Evolutionary conservation across 768 basidiomycete species (phyloP), one percentile per base, ranked within the genome.

Genomic region (Calocera viscosa): DNA sequence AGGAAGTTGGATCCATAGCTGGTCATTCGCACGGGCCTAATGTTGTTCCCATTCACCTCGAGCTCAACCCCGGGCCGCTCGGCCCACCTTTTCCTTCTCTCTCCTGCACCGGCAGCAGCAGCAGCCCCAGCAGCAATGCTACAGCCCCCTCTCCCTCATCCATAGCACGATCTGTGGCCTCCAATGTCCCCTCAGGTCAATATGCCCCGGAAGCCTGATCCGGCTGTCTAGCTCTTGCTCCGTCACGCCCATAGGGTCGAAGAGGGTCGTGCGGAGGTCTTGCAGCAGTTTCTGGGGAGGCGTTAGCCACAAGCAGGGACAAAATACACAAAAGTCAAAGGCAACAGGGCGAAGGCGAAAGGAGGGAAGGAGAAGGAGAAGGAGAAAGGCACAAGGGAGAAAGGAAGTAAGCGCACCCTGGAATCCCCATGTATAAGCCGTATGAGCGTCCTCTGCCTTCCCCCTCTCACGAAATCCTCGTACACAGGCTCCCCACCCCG

Each of bases 111-210:
- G 7, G 7, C 35, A 38, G 7, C 35, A 5, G 7, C 14, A 5
- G 35, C 35, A 5, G 5, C 35, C 35, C 35, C 14, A 5, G 7
- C 7, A 38, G 7, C 7, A 38, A 14, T 14, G 14, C 35, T 38
- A 47, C 24, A 60, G 30, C 5, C 53, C 53, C 22, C 53, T 60
- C 53, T 60, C 53, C 26, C 53, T 14, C 53, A 60, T 60, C 53
- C 53, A 60, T 2, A 12, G 5, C 11, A 60, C 53, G 24, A 60
- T 19, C 11, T 60, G 14, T 26, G 14, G 2, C 30, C 53, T 60
- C 53, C 53, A 60, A 19, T 60, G 53, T 5, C 53, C 53, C 19
- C 53, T 14, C 14, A 60, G 22, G 5, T 60, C 53, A 2, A 60
- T 22, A 30, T 60, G 53, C 30, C 53, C 53, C 10, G 53, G 53